phyloP scores from a whole-genome alignment of 345 rosid genomes.

The Sisymbrium altissimum region DNA sequence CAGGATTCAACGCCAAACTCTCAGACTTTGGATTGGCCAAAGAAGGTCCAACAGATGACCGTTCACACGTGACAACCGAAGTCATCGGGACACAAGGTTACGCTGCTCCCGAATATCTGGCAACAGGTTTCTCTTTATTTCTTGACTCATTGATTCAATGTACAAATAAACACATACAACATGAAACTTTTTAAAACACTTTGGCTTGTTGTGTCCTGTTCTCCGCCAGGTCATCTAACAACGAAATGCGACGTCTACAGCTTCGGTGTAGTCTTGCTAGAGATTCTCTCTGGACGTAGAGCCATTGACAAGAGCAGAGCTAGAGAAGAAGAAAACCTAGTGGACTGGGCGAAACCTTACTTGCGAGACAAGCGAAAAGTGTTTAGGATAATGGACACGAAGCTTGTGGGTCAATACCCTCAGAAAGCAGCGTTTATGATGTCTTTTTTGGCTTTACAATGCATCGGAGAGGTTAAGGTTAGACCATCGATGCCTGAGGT shows the following conservation, averaged over 20 bases:
- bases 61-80: slow-evolving; percentile 86
- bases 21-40: slow-evolving; percentile 96
- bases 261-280: slow-evolving; percentile 79
- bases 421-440: slow-evolving; percentile 74
- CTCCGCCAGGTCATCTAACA: slow-evolving; percentile 69
- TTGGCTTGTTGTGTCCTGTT: slow-evolving; percentile 3
- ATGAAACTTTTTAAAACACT: neutral
- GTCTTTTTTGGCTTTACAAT: slow-evolving; percentile 68
- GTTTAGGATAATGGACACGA: slow-evolving; percentile 80
- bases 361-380: slow-evolving; percentile 56
- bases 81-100: slow-evolving; percentile 87
- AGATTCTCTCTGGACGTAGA: slow-evolving; percentile 63
- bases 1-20: slow-evolving; percentile 70
- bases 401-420: slow-evolving; percentile 81
- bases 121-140: slow-evolving; percentile 52
- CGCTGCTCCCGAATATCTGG: slow-evolving; percentile 92
- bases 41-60: slow-evolving; percentile 88
- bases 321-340: slow-evolving; percentile 59
- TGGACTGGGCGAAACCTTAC: slow-evolving; percentile 84
- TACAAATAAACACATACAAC: neutral
- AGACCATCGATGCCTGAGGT: slow-evolving; percentile 65
- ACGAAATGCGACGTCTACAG: slow-evolving; percentile 90
- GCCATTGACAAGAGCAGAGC: slow-evolving; percentile 57
- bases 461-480: slow-evolving; percentile 59
- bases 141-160: neutral